A percentile compares a stretch with the other conserved stretches of the same genome.
Conservation (phyloP, 2,329 filamentous ascomycete species). For the Aspergillus chevalieri region DNA sequence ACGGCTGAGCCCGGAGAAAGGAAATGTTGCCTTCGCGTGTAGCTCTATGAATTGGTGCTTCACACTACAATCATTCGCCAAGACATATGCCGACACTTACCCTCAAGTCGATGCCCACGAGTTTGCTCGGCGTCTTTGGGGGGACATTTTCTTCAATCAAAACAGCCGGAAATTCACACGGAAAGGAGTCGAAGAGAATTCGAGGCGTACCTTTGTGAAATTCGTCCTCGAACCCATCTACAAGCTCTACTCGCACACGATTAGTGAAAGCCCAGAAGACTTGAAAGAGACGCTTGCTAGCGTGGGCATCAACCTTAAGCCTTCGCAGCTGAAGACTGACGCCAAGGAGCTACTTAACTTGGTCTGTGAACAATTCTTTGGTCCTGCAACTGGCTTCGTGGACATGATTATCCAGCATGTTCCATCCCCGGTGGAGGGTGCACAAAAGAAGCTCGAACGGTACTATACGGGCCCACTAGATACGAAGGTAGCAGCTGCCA, state of each 20-base stretch:
- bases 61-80: conserved; percentile 85
- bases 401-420: conserved; percentile 91
- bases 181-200: conserved; percentile 72
- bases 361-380: conserved; percentile 94
- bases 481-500: conserved; percentile 70
- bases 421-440: conserved; percentile 76
- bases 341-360: conserved; percentile 81
- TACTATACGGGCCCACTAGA: conserved; percentile 92
- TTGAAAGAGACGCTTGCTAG: conserved; percentile 70
- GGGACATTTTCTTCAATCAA: conserved; percentile 94
- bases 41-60: conserved; percentile 96
- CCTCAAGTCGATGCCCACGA: conserved; percentile 73
- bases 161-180: conserved; percentile 84
- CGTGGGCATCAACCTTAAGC: conserved; percentile 81
- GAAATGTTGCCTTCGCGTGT: conserved; percentile 95
- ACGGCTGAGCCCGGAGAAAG: conserved; percentile 88
- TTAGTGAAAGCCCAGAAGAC: conserved; percentile 82
- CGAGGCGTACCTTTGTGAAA: conserved; percentile 83
- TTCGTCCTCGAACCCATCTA: conserved; percentile 96
- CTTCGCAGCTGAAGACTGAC: conserved; percentile 84
- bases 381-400: conserved; percentile 79
- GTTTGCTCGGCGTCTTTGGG: conserved; percentile 83
- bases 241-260: conserved; percentile 92
- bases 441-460: conserved; percentile 67
- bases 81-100: conserved; percentile 91